These are phyloP conservation scores for Voacanga thouarsii DNA, from an alignment of 257 asterid species.

Conservation along the genomic window DNA sequence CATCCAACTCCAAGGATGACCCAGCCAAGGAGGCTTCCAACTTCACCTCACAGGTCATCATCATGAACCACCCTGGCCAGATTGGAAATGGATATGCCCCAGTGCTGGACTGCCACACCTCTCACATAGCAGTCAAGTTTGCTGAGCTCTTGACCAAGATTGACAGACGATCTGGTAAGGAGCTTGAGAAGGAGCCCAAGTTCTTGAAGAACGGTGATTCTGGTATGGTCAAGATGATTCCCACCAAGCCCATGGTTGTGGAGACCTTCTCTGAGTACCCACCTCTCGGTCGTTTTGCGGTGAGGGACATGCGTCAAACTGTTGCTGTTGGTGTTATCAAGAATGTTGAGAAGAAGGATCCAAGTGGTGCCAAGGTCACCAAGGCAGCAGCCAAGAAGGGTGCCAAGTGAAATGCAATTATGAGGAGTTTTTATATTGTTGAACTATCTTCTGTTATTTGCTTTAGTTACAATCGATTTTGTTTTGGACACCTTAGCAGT, in stretches of 20 bases:
- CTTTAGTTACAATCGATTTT: constrained; percentile 4
- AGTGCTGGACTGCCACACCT: constrained; percentile 68
- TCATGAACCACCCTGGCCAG: constrained; percentile 83
- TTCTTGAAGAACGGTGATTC: constrained; percentile 79
- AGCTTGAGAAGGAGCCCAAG: constrained; percentile 71
- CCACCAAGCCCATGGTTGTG: constrained; percentile 83
- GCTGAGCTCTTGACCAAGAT: constrained; percentile 67
- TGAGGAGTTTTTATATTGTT: constrained; percentile 13
- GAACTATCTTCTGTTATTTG: neutral
- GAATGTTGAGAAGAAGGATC: constrained; percentile 76
- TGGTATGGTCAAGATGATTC: constrained; percentile 72
- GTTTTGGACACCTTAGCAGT: constrained; percentile 1
- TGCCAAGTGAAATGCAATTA: constrained; percentile 44
- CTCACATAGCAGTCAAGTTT: constrained; percentile 72
- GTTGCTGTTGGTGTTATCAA: constrained; percentile 31
- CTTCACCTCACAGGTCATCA: constrained; percentile 72
- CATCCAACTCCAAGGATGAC: constrained; percentile 81
- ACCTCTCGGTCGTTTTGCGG: constrained; percentile 70
- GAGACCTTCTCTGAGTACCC: constrained; percentile 63
- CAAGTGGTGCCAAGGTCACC: constrained; percentile 70
- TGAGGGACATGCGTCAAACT: constrained; percentile 59
- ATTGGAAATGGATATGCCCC: constrained; percentile 74
- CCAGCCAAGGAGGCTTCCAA: constrained; percentile 70
- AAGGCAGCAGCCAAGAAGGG: constrained; percentile 86
- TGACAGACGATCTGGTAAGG: constrained; percentile 81